Base-by-base conservation (phyloP, 495 filamentous ascomycete species). In the Parachaetomium inaequale region DNA sequence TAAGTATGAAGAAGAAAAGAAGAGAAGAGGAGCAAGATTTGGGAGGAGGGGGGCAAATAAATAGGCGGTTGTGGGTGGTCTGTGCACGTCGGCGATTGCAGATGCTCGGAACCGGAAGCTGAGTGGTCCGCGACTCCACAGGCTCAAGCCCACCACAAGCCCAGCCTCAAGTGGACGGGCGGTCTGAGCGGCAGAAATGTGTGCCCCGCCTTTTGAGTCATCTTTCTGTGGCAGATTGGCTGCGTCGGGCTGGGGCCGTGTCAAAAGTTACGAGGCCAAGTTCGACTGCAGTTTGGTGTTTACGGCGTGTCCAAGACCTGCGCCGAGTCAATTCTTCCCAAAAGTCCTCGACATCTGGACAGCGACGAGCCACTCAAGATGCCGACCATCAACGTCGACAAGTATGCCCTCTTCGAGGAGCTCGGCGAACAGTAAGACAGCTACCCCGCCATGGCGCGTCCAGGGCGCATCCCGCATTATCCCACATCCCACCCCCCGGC, bases 361-460 rank as follows among this genome's bases (percentile, higher is more conserved):
- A 51, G 28, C 21, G 12, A 28, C 42, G 65, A 60, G 21, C 46
- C 3, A n/a, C 3, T 10, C 58, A 54, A 61, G 11, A 92, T 92
- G 88, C 94, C 94, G 78, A 98, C 94, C 71, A 95, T 98, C 64
- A 82, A 87, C 69, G 91, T 97, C 63, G 88, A 96, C 79, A 98
- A 98, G 79, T 91, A 91, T 64, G 90, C 87, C 62, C 91, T 98
- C 69, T 98, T 88, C 83, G 86, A 95, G 79, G 91, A 88, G 69
- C 82, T 98, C 59, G 93, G 92, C 67, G 87, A 88, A 75, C 85
- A 94, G 87, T 96, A 82, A 73, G 87, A 12, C 34, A 25, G 11
- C 53, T 67, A 63, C 66, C 69, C 68, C 66, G 56, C 69, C 77
- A 68, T 65, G 50, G 46, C 26, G 26, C 43, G n/a, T n/a, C n/a